Conservation (phyloP, 2,329 filamentous ascomycete species). For the Colletotrichum acutatum region DNA sequence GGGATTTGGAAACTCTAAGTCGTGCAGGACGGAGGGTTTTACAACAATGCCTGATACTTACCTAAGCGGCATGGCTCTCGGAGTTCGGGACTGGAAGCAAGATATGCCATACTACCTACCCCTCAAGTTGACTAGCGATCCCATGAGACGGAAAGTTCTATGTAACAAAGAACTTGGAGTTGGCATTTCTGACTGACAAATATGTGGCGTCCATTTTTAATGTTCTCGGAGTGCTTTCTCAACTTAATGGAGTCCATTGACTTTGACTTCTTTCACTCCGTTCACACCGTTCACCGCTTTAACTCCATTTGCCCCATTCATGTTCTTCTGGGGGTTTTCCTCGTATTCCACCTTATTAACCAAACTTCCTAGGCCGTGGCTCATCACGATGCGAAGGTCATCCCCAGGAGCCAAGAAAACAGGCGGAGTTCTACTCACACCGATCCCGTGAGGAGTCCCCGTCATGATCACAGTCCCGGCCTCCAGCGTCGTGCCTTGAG, state of each 20-base stretch:
- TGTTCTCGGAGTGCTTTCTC: background rate
- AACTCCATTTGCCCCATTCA: background rate
- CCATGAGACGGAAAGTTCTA: background rate
- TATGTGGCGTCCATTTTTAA: background rate
- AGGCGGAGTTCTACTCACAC: slow-evolving; percentile 36
- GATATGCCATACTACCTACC: background rate
- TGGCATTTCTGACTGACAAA: accelerated
- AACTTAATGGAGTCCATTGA: slow-evolving; percentile 13
- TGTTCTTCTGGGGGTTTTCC: background rate
- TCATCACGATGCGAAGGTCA: slow-evolving; percentile 36
- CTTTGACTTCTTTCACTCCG: slow-evolving; percentile 1
- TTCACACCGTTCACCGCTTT: slow-evolving; percentile 22
- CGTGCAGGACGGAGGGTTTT: background rate
- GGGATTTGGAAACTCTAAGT: background rate
- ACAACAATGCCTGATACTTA: background rate
- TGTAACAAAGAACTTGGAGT: background rate
- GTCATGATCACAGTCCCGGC: slow-evolving; percentile 43
- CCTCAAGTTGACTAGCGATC: background rate
- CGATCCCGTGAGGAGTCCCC: slow-evolving; percentile 41
- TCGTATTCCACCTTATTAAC: slow-evolving; percentile 36
- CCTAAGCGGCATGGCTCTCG: background rate
- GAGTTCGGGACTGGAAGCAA: background rate
- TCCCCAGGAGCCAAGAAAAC: slow-evolving; percentile 36
- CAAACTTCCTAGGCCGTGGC: slow-evolving; percentile 38
- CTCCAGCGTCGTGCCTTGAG: slow-evolving; percentile 41